Conservation (phyloP, 2,329 filamentous ascomycete species). For the Colletotrichum nymphaeae region DNA sequence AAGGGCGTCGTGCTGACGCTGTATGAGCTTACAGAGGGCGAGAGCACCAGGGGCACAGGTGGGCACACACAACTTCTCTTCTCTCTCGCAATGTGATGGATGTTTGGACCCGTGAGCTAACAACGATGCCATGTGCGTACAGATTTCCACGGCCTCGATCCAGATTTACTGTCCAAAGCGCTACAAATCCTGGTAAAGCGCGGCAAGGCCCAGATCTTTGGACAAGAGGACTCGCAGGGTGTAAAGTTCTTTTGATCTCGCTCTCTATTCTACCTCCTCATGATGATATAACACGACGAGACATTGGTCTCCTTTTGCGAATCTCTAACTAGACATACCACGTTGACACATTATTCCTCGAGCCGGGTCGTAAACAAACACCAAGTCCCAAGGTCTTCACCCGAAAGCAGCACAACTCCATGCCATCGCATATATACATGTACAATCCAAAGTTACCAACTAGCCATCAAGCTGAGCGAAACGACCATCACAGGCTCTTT, state of each 20-base stretch:
- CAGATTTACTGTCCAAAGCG: constrained; percentile 81
- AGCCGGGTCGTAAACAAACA: constrained; percentile 3
- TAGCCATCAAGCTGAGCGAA: not conserved
- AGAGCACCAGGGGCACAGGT: constrained; percentile 78
- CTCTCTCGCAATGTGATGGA: not conserved
- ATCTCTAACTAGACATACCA: constrained; percentile 9
- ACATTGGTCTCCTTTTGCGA: not conserved
- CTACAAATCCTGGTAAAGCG: constrained; percentile 86
- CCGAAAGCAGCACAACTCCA: constrained; percentile 12
- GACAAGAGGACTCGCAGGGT: constrained; percentile 85
- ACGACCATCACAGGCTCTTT: not conserved
- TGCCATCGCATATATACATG: not conserved
- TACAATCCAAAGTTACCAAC: not conserved
- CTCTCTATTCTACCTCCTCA: not conserved
- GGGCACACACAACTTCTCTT: constrained; percentile 41
- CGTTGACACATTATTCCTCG: constrained; percentile 18
- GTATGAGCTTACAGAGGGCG: constrained; percentile 92
- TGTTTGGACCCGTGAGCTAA: constrained; percentile 36
- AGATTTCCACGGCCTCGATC: constrained; percentile 93
- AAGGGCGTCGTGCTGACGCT: constrained; percentile 90
- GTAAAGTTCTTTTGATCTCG: constrained; percentile 91
- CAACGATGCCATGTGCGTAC: constrained; percentile 29
- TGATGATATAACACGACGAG: not conserved
- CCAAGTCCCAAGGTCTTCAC: not conserved
- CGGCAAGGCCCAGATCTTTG: constrained; percentile 94